phyloP scores from a whole-genome alignment of 768 basidiomycete genomes.

The Suillus placidus region DNA sequence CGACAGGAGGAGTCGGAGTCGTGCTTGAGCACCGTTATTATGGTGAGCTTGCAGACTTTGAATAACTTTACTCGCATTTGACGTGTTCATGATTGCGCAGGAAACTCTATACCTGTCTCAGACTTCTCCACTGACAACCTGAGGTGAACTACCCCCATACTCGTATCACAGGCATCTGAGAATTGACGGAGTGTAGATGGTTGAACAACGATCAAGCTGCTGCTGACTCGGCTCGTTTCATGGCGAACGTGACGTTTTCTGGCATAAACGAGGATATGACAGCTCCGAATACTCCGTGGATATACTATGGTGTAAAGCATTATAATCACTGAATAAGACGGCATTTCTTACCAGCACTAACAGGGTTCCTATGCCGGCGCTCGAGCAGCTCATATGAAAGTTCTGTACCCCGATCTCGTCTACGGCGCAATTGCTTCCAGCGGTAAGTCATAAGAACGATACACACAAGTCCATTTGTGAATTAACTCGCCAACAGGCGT shows the following conservation, averaged over 20 bases:
- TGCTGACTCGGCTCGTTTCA: constrained; percentile 92
- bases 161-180: background rate
- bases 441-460: constrained; percentile 45
- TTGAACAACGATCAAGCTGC: constrained; percentile 88
- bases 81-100: constrained; percentile 36
- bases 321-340: background rate
- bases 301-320: constrained; percentile 83
- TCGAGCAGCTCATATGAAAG: constrained; percentile 87
- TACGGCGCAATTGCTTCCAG: constrained; percentile 90
- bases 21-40: constrained; percentile 95
- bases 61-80: background rate
- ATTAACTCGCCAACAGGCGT: constrained; percentile 52
- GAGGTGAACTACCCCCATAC: constrained; percentile 44
- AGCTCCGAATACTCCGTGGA: constrained; percentile 79
- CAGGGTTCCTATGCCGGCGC: constrained; percentile 93
- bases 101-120: constrained; percentile 71
- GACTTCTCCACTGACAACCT: constrained; percentile 84
- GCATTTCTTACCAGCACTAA: background rate
- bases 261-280: constrained; percentile 73
- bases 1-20: constrained; percentile 86
- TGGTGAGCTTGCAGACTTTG: constrained; percentile 44
- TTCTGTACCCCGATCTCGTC: constrained; percentile 86
- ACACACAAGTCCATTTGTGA: background rate
- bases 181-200: constrained; percentile 52
- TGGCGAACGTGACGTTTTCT: constrained; percentile 74